phyloP scores from a whole-genome alignment of 352 stramenopile species.

The Pseudoperonospora humuli region DNA sequence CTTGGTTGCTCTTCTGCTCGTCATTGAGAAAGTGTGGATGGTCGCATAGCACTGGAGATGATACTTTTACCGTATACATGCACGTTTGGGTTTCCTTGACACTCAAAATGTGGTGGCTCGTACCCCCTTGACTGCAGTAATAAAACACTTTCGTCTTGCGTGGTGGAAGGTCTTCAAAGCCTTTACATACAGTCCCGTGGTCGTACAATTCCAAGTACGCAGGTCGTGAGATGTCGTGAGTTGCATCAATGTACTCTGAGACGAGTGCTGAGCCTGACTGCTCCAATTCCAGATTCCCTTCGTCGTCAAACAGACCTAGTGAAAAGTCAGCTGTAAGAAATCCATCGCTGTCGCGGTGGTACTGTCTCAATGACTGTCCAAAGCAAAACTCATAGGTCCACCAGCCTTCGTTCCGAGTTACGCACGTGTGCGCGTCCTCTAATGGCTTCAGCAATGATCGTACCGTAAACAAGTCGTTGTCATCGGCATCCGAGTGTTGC shows the following conservation, averaged over 20 bases:
- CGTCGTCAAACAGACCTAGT: slow-evolving; percentile 43
- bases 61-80: slow-evolving; percentile 74
- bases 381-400: slow-evolving; percentile 85
- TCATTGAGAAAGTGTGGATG: slow-evolving; percentile 79
- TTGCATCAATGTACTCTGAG: slow-evolving; percentile 70
- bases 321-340: slow-evolving; percentile 62
- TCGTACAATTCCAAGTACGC: slow-evolving; percentile 69
- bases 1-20: slow-evolving; percentile 43
- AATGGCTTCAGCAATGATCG: slow-evolving; percentile 46
- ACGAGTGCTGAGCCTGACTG: slow-evolving; percentile 38
- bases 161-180: slow-evolving; percentile 48
- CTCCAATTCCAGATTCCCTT: slow-evolving; percentile 45
- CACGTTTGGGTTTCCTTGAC: slow-evolving; percentile 84
- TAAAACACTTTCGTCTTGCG: slow-evolving; percentile 66
- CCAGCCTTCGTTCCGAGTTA: slow-evolving; percentile 77
- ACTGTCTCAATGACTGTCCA: slow-evolving; percentile 58
- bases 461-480: slow-evolving; percentile 43
- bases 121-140: slow-evolving; percentile 62
- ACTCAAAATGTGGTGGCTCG: slow-evolving; percentile 60
- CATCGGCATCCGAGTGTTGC: slow-evolving; percentile 37
- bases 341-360: slow-evolving; percentile 61
- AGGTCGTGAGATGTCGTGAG: slow-evolving; percentile 57
- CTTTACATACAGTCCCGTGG: slow-evolving; percentile 63
- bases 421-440: slow-evolving; percentile 39
- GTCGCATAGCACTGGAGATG: slow-evolving; percentile 59